phyloP scores from a whole-genome alignment of 495 filamentous ascomycete species.

The Penicillium canariense region DNA sequence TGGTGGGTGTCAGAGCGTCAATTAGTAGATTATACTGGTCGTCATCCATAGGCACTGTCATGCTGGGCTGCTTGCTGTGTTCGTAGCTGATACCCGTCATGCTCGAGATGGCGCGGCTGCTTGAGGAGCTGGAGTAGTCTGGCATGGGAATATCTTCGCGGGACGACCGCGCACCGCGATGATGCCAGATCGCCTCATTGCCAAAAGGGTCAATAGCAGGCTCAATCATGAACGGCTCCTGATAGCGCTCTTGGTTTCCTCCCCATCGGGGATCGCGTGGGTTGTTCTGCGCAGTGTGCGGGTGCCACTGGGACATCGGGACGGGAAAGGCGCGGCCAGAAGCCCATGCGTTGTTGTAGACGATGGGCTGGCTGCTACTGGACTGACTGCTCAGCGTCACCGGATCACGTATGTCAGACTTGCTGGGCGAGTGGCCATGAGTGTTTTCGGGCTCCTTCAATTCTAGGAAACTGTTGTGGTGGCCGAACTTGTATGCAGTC shows the following conservation, averaged over 20 bases:
- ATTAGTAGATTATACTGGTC: conserved; percentile 43
- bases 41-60: conserved; percentile 33
- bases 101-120: conserved; percentile 44
- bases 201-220: conserved; percentile 29
- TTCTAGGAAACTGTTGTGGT: conserved; percentile 21
- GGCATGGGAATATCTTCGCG: conserved; percentile 54
- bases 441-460: conserved; percentile 36
- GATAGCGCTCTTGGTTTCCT: conserved; percentile 34
- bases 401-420: conserved; percentile 17
- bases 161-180: conserved; percentile 41
- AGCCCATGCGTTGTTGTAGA: conserved; percentile 27
- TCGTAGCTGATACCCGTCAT: conserved; percentile 47
- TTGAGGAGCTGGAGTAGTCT: conserved; percentile 46
- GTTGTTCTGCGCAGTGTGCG: neutral
- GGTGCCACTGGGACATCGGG: conserved; percentile 16
- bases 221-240: conserved; percentile 34
- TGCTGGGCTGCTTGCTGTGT: conserved; percentile 43
- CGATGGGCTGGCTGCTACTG: conserved; percentile 9
- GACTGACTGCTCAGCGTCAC: conserved; percentile 16
- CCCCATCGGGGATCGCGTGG: conserved; percentile 12
- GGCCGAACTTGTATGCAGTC: conserved; percentile 35
- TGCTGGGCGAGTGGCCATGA: conserved; percentile 53
- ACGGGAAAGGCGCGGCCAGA: conserved; percentile 24
- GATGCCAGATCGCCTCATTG: conserved; percentile 32
- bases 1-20: conserved; percentile 43